These are phyloP conservation scores for Wickerhamomyces strasburgensis DNA, from an alignment of 805 yeast species.

Conservation along the genomic window DNA sequence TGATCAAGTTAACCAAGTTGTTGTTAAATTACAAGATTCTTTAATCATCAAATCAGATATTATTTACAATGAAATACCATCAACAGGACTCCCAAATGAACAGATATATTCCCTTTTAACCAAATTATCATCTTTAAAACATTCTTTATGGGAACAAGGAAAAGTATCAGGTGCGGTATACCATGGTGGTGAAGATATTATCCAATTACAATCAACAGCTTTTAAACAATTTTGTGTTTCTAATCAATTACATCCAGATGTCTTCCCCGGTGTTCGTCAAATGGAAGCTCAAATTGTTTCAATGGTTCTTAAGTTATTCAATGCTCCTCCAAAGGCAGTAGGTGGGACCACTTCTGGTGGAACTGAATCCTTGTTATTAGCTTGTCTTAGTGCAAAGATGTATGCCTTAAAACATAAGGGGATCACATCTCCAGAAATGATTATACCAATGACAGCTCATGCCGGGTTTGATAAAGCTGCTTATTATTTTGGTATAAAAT, in stretches of 20 bases:
- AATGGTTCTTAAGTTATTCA: slow-evolving; percentile 77
- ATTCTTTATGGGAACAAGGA: slow-evolving; percentile 80
- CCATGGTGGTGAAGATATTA: slow-evolving; percentile 84
- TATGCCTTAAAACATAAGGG: slow-evolving; percentile 56
- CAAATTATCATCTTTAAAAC: slow-evolving; percentile 44
- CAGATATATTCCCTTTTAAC: slow-evolving; percentile 49
- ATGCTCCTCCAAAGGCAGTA: slow-evolving; percentile 66
- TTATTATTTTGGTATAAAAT: slow-evolving; percentile 79
- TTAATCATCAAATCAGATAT: no score
- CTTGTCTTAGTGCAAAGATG: slow-evolving; percentile 86
- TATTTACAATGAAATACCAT: slow-evolving; percentile 55
- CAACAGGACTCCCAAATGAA: slow-evolving; percentile 45
- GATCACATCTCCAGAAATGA: slow-evolving; percentile 71
- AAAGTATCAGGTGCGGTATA: slow-evolving; percentile 93
- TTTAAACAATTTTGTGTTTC: slow-evolving; percentile 77
- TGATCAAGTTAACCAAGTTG: no score
- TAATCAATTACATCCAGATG: slow-evolving; percentile 95
- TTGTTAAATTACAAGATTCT: no score
- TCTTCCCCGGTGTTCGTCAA: slow-evolving; percentile 91
- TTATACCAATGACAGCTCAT: slow-evolving; percentile 86
- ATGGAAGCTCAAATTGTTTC: slow-evolving; percentile 95
- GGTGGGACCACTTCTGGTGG: slow-evolving; percentile 95
- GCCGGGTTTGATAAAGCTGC: slow-evolving; percentile 96
- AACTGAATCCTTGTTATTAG: slow-evolving; percentile 82
- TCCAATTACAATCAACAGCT: slow-evolving; percentile 70